These are phyloP conservation scores for Erysimum cheiranthoides DNA, from an alignment of 345 rosid species.

Conservation along the genomic window DNA sequence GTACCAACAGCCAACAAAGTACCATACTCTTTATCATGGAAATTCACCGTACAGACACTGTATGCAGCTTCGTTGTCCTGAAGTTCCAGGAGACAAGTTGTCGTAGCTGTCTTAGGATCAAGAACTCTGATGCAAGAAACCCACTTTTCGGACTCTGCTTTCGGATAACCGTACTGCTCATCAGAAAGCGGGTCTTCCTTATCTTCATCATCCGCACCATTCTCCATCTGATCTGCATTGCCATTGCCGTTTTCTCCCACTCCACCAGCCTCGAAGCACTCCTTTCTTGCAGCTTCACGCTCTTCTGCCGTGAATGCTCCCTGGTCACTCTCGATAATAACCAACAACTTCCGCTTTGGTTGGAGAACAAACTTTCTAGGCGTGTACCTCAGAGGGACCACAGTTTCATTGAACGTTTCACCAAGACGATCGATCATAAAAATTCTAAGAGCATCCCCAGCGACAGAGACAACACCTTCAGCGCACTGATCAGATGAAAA, in stretches of 20 bases:
- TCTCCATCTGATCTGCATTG: conserved; percentile 58
- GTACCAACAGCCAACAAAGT: conserved; percentile 95
- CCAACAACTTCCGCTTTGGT: conserved; percentile 75
- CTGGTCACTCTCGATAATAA: conserved; percentile 94
- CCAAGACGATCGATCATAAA: conserved; percentile 95
- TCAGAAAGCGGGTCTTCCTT: conserved; percentile 86
- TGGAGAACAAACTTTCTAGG: conserved; percentile 94
- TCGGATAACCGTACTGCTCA: conserved; percentile 98
- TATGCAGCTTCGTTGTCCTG: conserved; percentile 98
- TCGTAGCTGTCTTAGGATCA: conserved; percentile 76
- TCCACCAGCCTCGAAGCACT: conserved; percentile 82
- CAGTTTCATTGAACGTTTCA: conserved; percentile 92
- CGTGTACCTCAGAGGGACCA: conserved; percentile 91
- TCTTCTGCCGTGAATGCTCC: conserved; percentile 95
- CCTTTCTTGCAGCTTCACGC: conserved; percentile 94
- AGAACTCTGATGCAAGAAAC: conserved; percentile 97
- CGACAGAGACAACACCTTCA: conserved; percentile 96
- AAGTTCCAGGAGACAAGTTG: conserved; percentile 95
- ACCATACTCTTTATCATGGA: conserved; percentile 96
- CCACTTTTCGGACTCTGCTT: conserved; percentile 92
- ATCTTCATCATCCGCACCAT: conserved; percentile 65
- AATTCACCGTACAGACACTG: conserved; percentile 89
- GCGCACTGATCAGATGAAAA: conserved; percentile 99
- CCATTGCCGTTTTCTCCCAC: conserved; percentile 81
- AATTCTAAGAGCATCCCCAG: conserved; percentile 94